Percentiles rank a stretch among this genome's conserved stretches.
phyloP scores from a whole-genome alignment of 2,329 filamentous ascomycete genomes.

The Blastomyces gilchristii region DNA sequence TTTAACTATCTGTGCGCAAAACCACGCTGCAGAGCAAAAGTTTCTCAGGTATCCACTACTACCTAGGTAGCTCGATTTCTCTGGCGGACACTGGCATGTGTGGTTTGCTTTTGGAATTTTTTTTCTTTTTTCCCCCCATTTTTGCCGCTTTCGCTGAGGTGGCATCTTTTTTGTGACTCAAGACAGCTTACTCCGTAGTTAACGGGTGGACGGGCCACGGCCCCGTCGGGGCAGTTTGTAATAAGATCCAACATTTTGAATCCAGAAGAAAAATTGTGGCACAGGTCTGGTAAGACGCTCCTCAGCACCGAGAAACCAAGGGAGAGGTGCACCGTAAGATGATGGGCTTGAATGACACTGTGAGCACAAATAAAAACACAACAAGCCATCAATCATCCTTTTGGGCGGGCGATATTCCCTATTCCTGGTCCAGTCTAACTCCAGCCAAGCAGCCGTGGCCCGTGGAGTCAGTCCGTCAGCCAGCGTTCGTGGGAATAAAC shows the following conservation, averaged over 20 bases:
- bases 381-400: not conserved
- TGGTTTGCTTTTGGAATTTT: not conserved
- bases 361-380: not conserved
- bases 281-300: constrained; percentile 4
- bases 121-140: not conserved
- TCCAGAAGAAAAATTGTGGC: not conserved
- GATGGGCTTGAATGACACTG: not conserved
- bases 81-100: not conserved
- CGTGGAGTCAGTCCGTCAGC: not conserved
- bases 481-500: not conserved
- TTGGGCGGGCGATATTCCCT: not conserved
- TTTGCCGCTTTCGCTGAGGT: not conserved
- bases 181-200: not conserved
- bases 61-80: not conserved
- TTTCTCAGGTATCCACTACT: constrained; percentile 1
- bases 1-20: not conserved
- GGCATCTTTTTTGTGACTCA: not conserved
- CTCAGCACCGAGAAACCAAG: not conserved
- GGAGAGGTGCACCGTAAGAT: not conserved
- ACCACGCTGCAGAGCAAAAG: not conserved
- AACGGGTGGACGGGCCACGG: not conserved
- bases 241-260: not conserved
- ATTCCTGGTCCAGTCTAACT: not conserved
- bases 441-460: not conserved
- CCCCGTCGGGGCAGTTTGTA: not conserved